phyloP scores from a whole-genome alignment of 805 yeast species.

The Jamesozyma rosinii region DNA sequence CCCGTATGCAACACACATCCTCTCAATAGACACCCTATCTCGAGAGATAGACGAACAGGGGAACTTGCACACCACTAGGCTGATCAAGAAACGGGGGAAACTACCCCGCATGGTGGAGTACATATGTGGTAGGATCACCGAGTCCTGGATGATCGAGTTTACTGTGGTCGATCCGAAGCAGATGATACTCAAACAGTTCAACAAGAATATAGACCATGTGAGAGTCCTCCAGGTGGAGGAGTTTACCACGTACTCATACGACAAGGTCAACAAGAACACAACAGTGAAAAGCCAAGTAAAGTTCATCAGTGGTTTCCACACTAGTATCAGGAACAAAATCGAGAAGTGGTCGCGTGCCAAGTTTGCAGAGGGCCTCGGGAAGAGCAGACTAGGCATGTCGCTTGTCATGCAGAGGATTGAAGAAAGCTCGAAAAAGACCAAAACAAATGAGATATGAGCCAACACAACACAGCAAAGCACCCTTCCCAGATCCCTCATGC shows the following conservation, averaged over 20 bases:
- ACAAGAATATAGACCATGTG: constrained; percentile 77
- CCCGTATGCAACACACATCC: constrained; percentile 80
- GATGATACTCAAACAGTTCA: constrained; percentile 54
- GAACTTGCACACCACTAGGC: constrained; percentile 57
- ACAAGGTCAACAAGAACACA: constrained; percentile 31
- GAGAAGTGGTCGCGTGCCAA: constrained; percentile 72
- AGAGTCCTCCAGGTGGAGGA: constrained; percentile 73
- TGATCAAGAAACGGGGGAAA: constrained; percentile 70
- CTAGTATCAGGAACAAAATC: constrained; percentile 51
- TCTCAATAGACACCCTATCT: constrained; percentile 70
- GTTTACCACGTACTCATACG: constrained; percentile 45
- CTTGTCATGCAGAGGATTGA: constrained; percentile 64
- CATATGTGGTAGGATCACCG: constrained; percentile 37
- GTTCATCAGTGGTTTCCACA: constrained; percentile 63
- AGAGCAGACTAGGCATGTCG: constrained; percentile 63
- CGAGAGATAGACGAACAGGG: constrained; percentile 54
- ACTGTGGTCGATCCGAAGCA: constrained; percentile 58
- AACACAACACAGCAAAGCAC: no score
- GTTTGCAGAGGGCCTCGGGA: constrained; percentile 57
- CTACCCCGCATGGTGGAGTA: constrained; percentile 69
- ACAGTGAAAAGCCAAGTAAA: constrained; percentile 51
- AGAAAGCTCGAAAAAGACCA: constrained; percentile 11
- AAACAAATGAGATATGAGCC: not conserved
- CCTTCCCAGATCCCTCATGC: no score
- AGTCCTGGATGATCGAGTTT: constrained; percentile 75